phyloP scores from a whole-genome alignment of 2,329 filamentous ascomycete species.

The Clarireedia monteithiana region DNA sequence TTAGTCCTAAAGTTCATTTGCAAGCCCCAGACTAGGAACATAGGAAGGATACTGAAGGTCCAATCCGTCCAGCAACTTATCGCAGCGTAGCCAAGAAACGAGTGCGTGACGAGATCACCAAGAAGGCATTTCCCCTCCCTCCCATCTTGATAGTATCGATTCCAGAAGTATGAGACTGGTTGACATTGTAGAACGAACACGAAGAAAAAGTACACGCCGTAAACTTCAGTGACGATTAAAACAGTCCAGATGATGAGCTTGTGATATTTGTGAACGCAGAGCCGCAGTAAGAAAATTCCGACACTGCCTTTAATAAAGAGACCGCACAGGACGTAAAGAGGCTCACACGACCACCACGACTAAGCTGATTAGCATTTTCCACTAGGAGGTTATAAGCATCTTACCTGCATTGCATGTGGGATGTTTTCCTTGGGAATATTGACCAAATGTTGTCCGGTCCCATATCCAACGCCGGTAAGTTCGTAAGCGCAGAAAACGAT shows the following conservation, averaged over 20 bases:
- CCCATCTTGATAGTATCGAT: conserved; percentile 20
- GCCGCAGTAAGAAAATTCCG: conserved; percentile 33
- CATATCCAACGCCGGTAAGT: neutral
- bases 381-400: neutral
- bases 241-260: conserved; percentile 18
- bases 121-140: conserved; percentile 27
- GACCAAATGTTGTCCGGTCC: neutral
- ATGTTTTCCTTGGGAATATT: neutral
- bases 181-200: conserved; percentile 22
- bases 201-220: conserved; percentile 27
- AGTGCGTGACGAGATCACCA: conserved; percentile 14
- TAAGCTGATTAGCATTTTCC: conserved; percentile 1
- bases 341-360: conserved; percentile 33
- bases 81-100: conserved; percentile 22
- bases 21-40: conserved; percentile 25
- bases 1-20: conserved; percentile 25
- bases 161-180: conserved; percentile 31
- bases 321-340: conserved; percentile 32
- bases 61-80: conserved; percentile 24
- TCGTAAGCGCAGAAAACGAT: neutral
- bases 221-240: conserved; percentile 29
- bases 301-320: conserved; percentile 33
- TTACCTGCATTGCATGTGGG: neutral
- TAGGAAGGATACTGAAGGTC: conserved; percentile 24
- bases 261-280: conserved; percentile 19